These are phyloP conservation scores for Podospora appendiculata DNA, from an alignment of 495 filamentous ascomycete genomes.

Conservation along the genomic window DNA sequence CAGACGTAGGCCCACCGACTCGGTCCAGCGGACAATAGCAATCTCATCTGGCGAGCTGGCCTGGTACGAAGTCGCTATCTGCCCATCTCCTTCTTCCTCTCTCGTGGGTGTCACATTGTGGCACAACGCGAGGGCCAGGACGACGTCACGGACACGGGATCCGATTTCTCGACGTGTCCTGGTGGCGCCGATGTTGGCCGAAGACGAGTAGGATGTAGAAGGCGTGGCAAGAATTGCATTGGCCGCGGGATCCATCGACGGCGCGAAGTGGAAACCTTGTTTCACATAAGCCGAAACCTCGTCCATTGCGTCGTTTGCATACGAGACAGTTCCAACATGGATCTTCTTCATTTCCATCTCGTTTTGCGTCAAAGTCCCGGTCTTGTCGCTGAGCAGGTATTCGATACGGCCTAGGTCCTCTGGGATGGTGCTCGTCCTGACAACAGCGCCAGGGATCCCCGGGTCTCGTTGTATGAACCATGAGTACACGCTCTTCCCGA, in stretches of 20 bases:
- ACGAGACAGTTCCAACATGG: slow-evolving; percentile 95
- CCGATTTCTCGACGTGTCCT: slow-evolving; percentile 89
- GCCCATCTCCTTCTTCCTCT: slow-evolving; percentile 69
- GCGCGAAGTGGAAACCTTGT: slow-evolving; percentile 62
- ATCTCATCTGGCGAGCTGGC: slow-evolving; percentile 97
- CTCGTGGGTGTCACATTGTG: slow-evolving; percentile 94
- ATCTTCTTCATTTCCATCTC: slow-evolving; percentile 99
- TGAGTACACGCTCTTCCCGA: slow-evolving; percentile 94
- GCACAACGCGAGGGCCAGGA: slow-evolving; percentile 85
- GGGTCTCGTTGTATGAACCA: slow-evolving; percentile 89
- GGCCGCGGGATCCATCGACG: slow-evolving; percentile 22
- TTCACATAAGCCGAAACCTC: slow-evolving; percentile 81
- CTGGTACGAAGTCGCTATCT: slow-evolving; percentile 79
- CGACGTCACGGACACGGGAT: slow-evolving; percentile 80
- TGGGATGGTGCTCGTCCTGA: slow-evolving; percentile 93
- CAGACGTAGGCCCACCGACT: slow-evolving; percentile 82
- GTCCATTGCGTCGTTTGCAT: slow-evolving; percentile 97
- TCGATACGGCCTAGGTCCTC: slow-evolving; percentile 95
- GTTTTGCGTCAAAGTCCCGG: slow-evolving; percentile 94
- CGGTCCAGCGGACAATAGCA: slow-evolving; percentile 93
- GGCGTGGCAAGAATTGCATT: slow-evolving; percentile 57
- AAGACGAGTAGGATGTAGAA: slow-evolving; percentile 56
- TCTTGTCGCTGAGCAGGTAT: slow-evolving; percentile 96
- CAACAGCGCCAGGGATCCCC: slow-evolving; percentile 84
- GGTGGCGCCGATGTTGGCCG: slow-evolving; percentile 54